These are phyloP conservation scores for Coelastrella sp. DNA, from an alignment of 139 green algal genomes.

Conservation along the genomic window DNA sequence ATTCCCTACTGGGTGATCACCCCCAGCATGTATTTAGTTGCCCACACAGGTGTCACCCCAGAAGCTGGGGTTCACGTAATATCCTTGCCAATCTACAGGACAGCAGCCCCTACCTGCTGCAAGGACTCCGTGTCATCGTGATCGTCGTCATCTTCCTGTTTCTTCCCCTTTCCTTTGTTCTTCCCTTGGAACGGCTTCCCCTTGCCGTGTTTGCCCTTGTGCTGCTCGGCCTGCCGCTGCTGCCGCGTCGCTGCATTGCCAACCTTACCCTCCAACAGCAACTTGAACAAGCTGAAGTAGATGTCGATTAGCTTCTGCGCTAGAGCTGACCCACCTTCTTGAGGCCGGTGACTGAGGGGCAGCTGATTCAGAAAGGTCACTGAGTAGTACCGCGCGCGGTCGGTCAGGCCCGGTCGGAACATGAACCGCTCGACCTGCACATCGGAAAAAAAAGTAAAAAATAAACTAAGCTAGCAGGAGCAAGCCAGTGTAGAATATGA, in stretches of 20 bases:
- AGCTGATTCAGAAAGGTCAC: conserved; percentile 96
- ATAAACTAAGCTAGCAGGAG: not conserved
- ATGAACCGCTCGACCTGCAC: conserved; percentile 83
- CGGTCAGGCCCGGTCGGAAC: conserved; percentile 80
- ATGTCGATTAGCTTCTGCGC: conserved; percentile 85
- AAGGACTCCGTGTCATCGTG: not conserved
- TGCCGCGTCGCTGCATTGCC: conserved; percentile 63
- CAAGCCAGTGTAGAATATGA: no score
- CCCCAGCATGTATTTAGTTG: no score
- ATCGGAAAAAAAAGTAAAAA: not conserved
- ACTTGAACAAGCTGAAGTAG: conserved; percentile 93
- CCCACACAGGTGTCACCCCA: no score
- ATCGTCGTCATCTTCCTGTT: not conserved
- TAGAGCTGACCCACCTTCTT: conserved; percentile 72
- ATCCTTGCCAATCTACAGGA: not conserved
- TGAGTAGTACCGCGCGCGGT: conserved; percentile 88
- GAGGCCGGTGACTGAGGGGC: conserved; percentile 68
- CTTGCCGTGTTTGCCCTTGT: not conserved
- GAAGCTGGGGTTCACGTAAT: not conserved
- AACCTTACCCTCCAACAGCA: conserved; percentile 81
- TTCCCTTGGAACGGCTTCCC: not conserved
- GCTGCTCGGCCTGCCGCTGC: conserved; percentile 35
- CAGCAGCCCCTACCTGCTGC: not conserved
- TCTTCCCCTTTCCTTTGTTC: not conserved
- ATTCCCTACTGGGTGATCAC: no score